Evolutionary conservation across 352 stramenopile genomes (phyloP).

Genomic region (Pythium dissimile): DNA sequence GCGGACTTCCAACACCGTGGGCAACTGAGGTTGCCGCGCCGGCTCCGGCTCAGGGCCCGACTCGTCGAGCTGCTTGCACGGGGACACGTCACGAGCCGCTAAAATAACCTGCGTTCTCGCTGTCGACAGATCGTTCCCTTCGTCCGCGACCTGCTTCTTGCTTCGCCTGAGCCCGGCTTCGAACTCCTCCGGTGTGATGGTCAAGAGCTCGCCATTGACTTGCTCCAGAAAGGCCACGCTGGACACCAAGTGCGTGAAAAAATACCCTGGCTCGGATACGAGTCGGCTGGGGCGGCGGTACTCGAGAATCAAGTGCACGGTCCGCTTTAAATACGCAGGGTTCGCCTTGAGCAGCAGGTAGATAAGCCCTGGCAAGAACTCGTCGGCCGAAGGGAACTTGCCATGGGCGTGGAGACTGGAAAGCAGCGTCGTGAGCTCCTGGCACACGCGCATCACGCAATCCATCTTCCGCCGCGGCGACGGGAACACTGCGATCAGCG

Average conservation of each 20-base stretch:
- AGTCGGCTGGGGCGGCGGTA: conserved; percentile 69
- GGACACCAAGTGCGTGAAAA: conserved; percentile 89
- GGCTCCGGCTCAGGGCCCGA: conserved; percentile 3
- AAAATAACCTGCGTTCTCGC: background rate
- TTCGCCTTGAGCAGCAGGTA: conserved; percentile 87
- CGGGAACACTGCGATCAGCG: conserved; percentile 39
- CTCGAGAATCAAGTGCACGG: conserved; percentile 84
- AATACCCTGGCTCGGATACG: conserved; percentile 89
- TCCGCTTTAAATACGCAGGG: conserved; percentile 76
- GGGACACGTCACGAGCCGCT: background rate
- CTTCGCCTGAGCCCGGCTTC: conserved; percentile 44
- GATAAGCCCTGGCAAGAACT: conserved; percentile 91
- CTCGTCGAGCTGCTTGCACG: background rate
- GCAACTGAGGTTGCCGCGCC: conserved; percentile 15
- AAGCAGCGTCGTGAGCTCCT: conserved; percentile 69
- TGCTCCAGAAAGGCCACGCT: conserved; percentile 79
- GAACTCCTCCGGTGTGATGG: conserved; percentile 74
- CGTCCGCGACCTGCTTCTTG: conserved; percentile 25
- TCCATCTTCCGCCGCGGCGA: conserved; percentile 88
- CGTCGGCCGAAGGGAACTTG: conserved; percentile 82
- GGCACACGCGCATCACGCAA: conserved; percentile 67
- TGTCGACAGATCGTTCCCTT: background rate
- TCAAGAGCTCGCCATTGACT: conserved; percentile 63
- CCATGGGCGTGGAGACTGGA: conserved; percentile 23
- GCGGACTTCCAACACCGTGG: conserved; percentile 39